Evolutionary conservation across 2,329 filamentous ascomycete genomes (phyloP).

Genomic region (Didymella keratinophila): DNA sequence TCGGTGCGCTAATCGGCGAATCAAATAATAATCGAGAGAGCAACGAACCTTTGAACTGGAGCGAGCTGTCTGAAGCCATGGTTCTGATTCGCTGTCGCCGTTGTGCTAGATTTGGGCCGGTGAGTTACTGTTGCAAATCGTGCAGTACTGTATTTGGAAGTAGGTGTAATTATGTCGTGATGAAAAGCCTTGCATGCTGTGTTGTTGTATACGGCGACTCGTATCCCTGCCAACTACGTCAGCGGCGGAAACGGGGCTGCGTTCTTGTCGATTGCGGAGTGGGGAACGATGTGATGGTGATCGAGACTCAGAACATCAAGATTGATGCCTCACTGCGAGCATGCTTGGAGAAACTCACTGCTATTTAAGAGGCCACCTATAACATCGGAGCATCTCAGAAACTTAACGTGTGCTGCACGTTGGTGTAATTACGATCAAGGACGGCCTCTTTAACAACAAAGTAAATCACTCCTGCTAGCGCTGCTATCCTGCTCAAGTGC

Average conservation of each 20-base stretch:
- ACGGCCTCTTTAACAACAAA: too few relatives aligned
- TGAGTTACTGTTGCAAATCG: neutral
- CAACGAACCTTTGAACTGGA: conserved; percentile 15
- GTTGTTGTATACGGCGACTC: conserved; percentile 5
- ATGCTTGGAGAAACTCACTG: too few relatives aligned
- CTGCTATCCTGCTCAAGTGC: too few relatives aligned
- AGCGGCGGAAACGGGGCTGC: neutral
- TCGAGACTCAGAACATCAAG: neutral
- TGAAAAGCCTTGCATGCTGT: neutral
- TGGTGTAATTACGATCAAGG: too few relatives aligned
- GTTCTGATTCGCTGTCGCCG: conserved; percentile 2
- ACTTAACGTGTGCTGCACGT: too few relatives aligned
- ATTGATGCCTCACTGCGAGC: too few relatives aligned
- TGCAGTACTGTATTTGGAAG: neutral
- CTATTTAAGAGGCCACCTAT: too few relatives aligned
- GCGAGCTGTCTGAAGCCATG: conserved; percentile 7
- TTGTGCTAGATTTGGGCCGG: neutral
- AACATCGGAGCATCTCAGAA: too few relatives aligned
- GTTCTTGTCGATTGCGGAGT: neutral
- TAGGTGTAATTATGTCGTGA: conserved; percentile 12
- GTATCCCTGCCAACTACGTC: neutral
- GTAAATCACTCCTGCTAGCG: too few relatives aligned
- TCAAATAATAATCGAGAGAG: neutral
- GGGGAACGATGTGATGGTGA: neutral
- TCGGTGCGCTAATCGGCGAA: neutral